Evolutionary conservation across 2,329 filamentous ascomycete species (phyloP).

Genomic region (Phaeosphaeria sp.): DNA sequence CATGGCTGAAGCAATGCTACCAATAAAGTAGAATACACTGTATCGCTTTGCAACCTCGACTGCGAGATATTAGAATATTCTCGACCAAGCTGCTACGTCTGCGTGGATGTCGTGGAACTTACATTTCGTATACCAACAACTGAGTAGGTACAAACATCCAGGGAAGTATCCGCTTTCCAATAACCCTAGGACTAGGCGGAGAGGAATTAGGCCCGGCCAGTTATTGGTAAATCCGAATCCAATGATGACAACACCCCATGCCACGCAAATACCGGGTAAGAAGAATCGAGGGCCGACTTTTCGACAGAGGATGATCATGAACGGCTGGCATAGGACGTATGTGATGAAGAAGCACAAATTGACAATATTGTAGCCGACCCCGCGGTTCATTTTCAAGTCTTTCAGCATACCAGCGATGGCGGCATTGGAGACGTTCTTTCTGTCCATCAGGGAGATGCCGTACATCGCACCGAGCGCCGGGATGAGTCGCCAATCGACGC

Average conservation of each 20-base stretch:
- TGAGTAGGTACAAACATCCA: constrained; percentile 27
- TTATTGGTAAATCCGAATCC: constrained; percentile 32
- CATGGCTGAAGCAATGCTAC: constrained; percentile 30
- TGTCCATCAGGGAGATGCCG: constrained; percentile 33
- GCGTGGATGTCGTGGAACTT: constrained; percentile 1
- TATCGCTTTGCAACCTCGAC: constrained; percentile 31
- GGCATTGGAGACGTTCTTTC: constrained; percentile 36
- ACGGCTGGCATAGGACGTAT: constrained; percentile 31
- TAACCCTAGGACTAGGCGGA: constrained; percentile 25
- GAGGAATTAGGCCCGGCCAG: constrained; percentile 25
- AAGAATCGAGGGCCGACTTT: constrained; percentile 30
- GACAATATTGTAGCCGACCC: constrained; percentile 29
- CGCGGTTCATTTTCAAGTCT: constrained; percentile 25
- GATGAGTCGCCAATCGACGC: constrained; percentile 32
- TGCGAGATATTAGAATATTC: constrained; percentile 6
- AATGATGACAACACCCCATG: constrained; percentile 32
- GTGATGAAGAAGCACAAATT: constrained; percentile 38
- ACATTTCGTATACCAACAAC: constrained; percentile 35
- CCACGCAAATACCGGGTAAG: constrained; percentile 26
- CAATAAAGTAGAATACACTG: constrained; percentile 33
- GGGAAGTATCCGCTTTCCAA: constrained; percentile 33
- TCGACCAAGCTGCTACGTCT: neutral
- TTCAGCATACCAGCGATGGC: constrained; percentile 34
- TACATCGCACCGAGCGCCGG: constrained; percentile 33
- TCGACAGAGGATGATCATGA: constrained; percentile 27